These are phyloP conservation scores for Syzygium oleosum DNA, from an alignment of 345 rosid species.

Conservation along the genomic window DNA sequence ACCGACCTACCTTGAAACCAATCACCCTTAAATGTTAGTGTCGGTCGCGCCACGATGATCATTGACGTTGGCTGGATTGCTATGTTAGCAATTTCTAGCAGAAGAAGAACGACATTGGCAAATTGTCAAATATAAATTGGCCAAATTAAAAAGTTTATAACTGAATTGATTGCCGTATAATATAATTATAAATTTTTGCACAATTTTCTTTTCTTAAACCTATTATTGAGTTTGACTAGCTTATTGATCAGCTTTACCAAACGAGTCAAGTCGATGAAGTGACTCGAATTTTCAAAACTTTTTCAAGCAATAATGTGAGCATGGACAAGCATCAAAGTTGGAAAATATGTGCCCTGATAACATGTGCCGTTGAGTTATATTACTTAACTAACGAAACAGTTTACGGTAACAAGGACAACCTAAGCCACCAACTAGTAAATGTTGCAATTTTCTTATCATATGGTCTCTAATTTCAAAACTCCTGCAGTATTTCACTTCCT, in stretches of 20 bases:
- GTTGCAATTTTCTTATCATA: not conserved
- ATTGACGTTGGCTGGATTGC: too few species aligned
- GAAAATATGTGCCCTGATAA: not conserved
- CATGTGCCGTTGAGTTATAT: not conserved
- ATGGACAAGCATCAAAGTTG: not conserved
- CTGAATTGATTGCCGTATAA: accelerated
- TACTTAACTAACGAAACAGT: not conserved
- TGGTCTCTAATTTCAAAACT: not conserved
- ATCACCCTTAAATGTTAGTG: too few species aligned
- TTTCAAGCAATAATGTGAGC: not conserved
- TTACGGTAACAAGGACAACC: not conserved
- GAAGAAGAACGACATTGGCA: not conserved
- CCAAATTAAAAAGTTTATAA: not conserved
- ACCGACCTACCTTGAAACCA: not conserved
- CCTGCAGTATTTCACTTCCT: not conserved
- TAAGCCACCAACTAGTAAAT: not conserved
- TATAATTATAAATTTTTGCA: not conserved
- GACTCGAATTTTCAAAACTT: not conserved
- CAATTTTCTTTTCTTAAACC: not conserved
- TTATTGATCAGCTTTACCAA: not conserved
- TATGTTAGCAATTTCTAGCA: too few species aligned
- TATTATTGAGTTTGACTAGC: not conserved
- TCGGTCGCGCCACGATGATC: accelerated
- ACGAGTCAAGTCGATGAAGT: not conserved
- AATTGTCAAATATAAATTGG: accelerated